phyloP scores from a whole-genome alignment of 2,329 filamentous ascomycete species.

The Trichoderma pleuroti region DNA sequence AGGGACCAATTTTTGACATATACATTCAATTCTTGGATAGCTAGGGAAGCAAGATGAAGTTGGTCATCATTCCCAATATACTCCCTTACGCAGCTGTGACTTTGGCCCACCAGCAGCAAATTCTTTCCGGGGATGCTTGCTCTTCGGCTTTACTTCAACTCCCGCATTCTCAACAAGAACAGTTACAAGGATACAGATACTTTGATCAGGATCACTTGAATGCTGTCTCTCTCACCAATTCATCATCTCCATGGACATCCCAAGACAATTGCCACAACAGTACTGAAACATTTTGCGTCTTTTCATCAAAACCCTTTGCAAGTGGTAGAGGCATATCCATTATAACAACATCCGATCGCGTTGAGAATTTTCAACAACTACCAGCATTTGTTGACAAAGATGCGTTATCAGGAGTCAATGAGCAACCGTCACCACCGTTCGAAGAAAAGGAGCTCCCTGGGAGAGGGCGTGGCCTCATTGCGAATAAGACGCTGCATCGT shows the following conservation, averaged over 20 bases:
- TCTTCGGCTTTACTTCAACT: background rate
- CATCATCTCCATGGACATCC: background rate
- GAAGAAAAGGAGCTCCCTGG: conserved; percentile 25
- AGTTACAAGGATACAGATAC: background rate
- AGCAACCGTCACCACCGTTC: conserved; percentile 20
- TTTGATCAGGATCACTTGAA: background rate
- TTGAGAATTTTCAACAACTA: conserved; percentile 28
- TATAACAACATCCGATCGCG: conserved; percentile 35
- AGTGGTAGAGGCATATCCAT: conserved; percentile 38
- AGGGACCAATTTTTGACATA: background rate
- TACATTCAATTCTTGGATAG: background rate
- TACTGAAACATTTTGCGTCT: conserved; percentile 32
- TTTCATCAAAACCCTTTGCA: conserved; percentile 34
- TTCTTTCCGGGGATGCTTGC: background rate
- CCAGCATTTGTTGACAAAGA: conserved; percentile 29
- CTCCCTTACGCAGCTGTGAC: background rate
- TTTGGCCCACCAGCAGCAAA: background rate
- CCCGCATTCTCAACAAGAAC: background rate
- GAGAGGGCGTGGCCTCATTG: conserved; percentile 27
- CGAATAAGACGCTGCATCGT: conserved; percentile 24
- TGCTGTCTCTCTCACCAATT: background rate
- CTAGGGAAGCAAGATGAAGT: background rate
- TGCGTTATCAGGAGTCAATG: background rate
- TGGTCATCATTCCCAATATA: background rate
- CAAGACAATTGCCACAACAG: background rate